phyloP scores from a whole-genome alignment of 768 basidiomycete species.

The Mycena indigotica region DNA sequence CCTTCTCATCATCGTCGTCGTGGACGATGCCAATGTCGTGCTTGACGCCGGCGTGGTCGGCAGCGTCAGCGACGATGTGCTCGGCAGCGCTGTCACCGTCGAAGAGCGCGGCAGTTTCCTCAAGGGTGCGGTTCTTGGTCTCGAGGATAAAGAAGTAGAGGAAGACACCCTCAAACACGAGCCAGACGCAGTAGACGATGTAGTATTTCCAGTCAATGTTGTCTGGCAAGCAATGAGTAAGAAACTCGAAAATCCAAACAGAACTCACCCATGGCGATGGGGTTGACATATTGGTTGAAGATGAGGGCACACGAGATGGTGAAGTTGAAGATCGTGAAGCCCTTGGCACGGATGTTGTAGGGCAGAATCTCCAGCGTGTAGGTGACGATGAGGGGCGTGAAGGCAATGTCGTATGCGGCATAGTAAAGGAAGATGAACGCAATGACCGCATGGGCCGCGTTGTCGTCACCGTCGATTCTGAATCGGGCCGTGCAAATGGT shows the following conservation, averaged over 20 bases:
- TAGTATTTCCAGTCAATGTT: slow-evolving; percentile 77
- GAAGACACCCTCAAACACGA: slow-evolving; percentile 65
- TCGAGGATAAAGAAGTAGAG: slow-evolving; percentile 70
- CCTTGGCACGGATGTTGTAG: slow-evolving; percentile 81
- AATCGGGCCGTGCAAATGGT: slow-evolving; percentile 66
- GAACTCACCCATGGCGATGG: slow-evolving; percentile 59
- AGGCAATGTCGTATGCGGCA: slow-evolving; percentile 74
- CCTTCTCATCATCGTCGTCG: slow-evolving; percentile 9
- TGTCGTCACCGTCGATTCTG: slow-evolving; percentile 39
- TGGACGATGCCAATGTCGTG: slow-evolving; percentile 21
- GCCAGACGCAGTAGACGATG: slow-evolving; percentile 73
- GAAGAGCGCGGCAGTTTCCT: slow-evolving; percentile 82
- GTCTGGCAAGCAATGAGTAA: slow-evolving; percentile 25
- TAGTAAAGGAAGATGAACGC: slow-evolving; percentile 86
- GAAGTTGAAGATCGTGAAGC: slow-evolving; percentile 82
- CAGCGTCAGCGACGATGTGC: slow-evolving; percentile 35
- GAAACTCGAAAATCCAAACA: not conserved
- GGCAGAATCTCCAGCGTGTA: slow-evolving; percentile 92
- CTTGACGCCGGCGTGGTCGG: slow-evolving; percentile 27
- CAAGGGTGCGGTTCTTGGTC: slow-evolving; percentile 72
- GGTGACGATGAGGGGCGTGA: slow-evolving; percentile 82
- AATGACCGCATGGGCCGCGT: slow-evolving; percentile 71
- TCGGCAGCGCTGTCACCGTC: slow-evolving; percentile 62
- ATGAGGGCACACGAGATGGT: slow-evolving; percentile 77
- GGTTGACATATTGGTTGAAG: slow-evolving; percentile 90